Conservation (phyloP, 2,329 filamentous ascomycete genomes). For the Cercospora nicotianae region DNA sequence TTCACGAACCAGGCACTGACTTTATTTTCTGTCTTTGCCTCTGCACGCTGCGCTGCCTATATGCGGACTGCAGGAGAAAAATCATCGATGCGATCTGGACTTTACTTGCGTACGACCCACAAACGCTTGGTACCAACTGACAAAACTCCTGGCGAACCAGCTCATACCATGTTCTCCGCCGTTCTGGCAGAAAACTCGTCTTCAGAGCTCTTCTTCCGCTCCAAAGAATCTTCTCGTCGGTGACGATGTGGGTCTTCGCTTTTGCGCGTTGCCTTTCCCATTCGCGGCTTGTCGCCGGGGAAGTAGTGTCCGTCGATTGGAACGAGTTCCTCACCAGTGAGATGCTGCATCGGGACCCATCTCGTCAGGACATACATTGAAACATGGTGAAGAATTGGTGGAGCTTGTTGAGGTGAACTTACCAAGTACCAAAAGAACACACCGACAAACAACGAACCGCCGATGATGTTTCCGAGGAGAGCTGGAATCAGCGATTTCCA, state of each 20-base stretch:
- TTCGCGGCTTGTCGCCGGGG: slow-evolving; percentile 16
- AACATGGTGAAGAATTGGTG: neutral
- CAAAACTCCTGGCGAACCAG: neutral
- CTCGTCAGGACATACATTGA: neutral
- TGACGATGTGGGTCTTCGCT: slow-evolving; percentile 5
- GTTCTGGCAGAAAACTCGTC: neutral
- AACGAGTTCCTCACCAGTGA: slow-evolving; percentile 18
- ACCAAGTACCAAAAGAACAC: slow-evolving; percentile 52
- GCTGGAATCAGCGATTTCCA: slow-evolving; percentile 60
- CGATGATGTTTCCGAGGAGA: slow-evolving; percentile 55
- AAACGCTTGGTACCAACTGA: neutral
- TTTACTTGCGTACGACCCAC: neutral
- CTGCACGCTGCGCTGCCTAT: neutral
- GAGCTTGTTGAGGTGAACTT: slow-evolving; percentile 7
- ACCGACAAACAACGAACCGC: slow-evolving; percentile 55
- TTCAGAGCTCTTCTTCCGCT: slow-evolving; percentile 20
- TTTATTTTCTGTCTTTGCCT: neutral
- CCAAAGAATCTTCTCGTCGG: slow-evolving; percentile 5
- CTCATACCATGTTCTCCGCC: slow-evolving; percentile 21
- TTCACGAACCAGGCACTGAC: neutral
- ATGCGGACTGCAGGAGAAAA: neutral
- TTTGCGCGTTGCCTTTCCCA: slow-evolving; percentile 2
- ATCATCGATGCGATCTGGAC: neutral
- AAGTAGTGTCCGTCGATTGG: slow-evolving; percentile 23
- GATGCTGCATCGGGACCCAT: slow-evolving; percentile 13